A percentile compares a stretch with the other conserved stretches of the same genome.
Evolutionary conservation across 169 alveolate species (phyloP).

Genomic region (Eimeria falciformis): DNA sequence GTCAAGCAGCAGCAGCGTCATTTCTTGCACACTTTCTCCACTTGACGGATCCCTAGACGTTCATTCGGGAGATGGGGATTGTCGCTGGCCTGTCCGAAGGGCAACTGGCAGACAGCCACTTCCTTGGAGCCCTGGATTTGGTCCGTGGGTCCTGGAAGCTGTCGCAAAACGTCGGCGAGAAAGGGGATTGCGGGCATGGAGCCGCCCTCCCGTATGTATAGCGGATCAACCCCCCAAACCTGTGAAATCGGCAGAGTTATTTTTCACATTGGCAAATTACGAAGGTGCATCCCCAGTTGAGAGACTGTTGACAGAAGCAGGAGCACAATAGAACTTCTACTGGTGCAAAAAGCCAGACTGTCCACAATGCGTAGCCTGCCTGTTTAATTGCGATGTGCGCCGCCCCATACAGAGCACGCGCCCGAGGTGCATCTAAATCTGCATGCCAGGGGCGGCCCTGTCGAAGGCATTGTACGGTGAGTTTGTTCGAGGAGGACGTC

Average conservation of each 20-base stretch:
- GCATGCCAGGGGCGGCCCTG: conserved; percentile 74
- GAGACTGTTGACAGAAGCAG: no score
- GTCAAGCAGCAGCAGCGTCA: not conserved
- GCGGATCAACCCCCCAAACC: conserved; percentile 78
- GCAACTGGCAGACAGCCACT: conserved; percentile 75
- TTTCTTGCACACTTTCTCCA: conserved; percentile 48
- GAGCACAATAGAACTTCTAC: no score
- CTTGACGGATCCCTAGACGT: conserved; percentile 70
- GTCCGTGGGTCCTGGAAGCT: conserved; percentile 27
- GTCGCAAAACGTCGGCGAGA: conserved; percentile 53
- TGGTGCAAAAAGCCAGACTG: no score
- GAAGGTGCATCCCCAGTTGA: no score
- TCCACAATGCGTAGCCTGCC: not conserved
- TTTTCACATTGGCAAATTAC: no score
- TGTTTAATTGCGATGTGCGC: conserved; percentile 59
- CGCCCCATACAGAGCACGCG: conserved; percentile 70
- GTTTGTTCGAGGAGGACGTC: conserved; percentile 48
- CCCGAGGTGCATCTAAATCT: conserved; percentile 52
- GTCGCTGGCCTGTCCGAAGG: conserved; percentile 80
- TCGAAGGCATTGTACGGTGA: conserved; percentile 63
- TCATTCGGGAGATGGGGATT: conserved; percentile 78
- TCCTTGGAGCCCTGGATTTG: not conserved
- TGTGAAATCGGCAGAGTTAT: not conserved
- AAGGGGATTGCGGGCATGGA: conserved; percentile 77
- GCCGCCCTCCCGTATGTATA: conserved; percentile 78